Evolutionary conservation across 108 stramenopile species (phyloP).

Genomic region (Skeletonema grethae): DNA sequence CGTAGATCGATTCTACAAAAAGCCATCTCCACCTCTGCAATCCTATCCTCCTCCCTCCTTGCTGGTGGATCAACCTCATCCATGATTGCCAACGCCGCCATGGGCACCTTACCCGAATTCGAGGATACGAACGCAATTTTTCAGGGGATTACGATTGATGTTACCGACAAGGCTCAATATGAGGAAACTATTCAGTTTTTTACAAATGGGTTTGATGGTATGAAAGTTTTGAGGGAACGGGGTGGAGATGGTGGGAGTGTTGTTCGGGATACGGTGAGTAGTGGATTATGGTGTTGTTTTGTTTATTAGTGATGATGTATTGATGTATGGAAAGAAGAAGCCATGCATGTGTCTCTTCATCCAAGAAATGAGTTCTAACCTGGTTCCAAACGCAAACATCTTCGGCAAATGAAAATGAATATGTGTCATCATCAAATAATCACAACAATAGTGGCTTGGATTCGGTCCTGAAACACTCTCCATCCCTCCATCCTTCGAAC

Average conservation of each 20-base stretch:
- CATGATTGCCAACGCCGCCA: constrained; percentile 46
- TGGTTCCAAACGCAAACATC: neutral
- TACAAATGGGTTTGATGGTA: constrained; percentile 59
- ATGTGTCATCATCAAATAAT: neutral
- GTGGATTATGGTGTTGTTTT: neutral
- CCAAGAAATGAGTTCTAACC: neutral
- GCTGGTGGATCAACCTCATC: neutral
- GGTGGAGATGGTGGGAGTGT: constrained; percentile 19
- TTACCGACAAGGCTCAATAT: constrained; percentile 63
- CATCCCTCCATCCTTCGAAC: constrained; percentile 62
- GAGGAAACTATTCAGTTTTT: constrained; percentile 75
- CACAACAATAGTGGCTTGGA: constrained; percentile 67
- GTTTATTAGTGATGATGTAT: neutral
- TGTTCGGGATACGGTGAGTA: constrained; percentile 38
- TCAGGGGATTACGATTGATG: constrained; percentile 70
- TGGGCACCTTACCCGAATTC: constrained; percentile 72
- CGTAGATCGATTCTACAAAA: too few relatives aligned
- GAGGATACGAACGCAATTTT: constrained; percentile 67
- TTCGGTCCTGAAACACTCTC: constrained; percentile 81
- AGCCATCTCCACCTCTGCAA: neutral
- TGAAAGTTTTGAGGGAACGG: constrained; percentile 42
- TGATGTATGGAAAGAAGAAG: neutral
- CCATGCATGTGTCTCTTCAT: neutral
- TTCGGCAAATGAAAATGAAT: neutral
- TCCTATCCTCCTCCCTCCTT: constrained; percentile 4